Evolutionary conservation across 345 rosid genomes (phyloP), one percentile per base, ranked within the genome.

Genomic region (Nasturtium officinale): DNA sequence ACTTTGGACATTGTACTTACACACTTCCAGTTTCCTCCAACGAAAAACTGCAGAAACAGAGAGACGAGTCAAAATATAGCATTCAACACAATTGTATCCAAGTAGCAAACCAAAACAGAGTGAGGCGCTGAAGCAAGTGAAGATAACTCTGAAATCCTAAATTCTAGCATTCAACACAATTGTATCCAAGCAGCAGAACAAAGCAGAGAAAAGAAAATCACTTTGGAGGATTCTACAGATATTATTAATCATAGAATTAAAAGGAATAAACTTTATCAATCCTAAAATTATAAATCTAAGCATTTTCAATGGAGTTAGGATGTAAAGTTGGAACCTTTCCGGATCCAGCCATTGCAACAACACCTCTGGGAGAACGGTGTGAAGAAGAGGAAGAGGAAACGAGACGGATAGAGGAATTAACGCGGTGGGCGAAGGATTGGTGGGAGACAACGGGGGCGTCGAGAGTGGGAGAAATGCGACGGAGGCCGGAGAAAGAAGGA

Each of bases 1-100:
- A 56, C 1, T 20, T 21, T 26, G 1, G 50, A 26, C 9, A 37
- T 15, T 42, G 53, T 54, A 77, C 99, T 87, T 89, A 95, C 99
- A 82, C 99, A 95, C 65, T 95, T 95, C 99, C 99, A 95, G 84
- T 95, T 95, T 56, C 99, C 99, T 46, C 99, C 99, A 69, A 95
- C 98, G 80, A 95, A 95, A 79, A 95, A 95, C 99, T 95, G 96
- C 90, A 83, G 82, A n/a, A 56, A 77, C 65, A 63, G 43, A 62
- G 52, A 57, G 64, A 53, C 63, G 1, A 57, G 13, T 67, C 28
- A 25, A 11, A 5, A 61, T 32, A 20, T 32, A 23, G n/a, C n/a
- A n/a, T n/a, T n/a, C n/a, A n/a, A n/a, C n/a, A n/a, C n/a, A n/a
- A 59, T 8, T 29, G 7, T 16, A 28, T 28, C 30, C 5, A 28